A percentile compares a stretch with the other conserved stretches of the same genome.
phyloP scores from a whole-genome alignment of 495 filamentous ascomycete species.

The Parmelia sp. region DNA sequence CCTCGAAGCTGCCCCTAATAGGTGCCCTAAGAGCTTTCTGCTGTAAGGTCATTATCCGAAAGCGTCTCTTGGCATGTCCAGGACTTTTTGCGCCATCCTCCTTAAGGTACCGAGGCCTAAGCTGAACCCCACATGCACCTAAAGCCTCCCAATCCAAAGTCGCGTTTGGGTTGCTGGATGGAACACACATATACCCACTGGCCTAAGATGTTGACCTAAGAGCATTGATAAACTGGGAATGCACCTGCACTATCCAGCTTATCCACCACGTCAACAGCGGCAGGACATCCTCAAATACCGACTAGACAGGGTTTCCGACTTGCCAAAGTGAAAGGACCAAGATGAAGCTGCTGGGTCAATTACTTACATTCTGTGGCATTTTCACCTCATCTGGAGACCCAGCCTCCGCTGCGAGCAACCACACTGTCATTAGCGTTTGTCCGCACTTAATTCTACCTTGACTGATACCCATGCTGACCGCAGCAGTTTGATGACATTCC shows the following conservation, averaged over 20 bases:
- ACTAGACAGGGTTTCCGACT: no score
- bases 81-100: no score
- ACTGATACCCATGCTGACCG: background rate
- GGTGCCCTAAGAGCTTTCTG: no score
- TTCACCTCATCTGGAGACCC: background rate
- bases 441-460: background rate
- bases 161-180: no score
- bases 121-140: no score
- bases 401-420: background rate
- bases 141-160: no score
- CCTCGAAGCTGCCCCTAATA: no score
- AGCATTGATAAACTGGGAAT: background rate
- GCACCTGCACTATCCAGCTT: background rate
- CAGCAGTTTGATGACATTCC: conserved; percentile 27
- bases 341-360: conserved; percentile 1
- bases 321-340: background rate
- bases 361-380: background rate
- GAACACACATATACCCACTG: no score
- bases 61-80: no score
- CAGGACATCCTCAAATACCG: no score
- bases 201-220: background rate
- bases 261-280: background rate
- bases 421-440: background rate
- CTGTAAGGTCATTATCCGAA: no score
- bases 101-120: no score